Conservation (phyloP, 2,329 filamentous ascomycete species). For the Bipolaris zeicola region DNA sequence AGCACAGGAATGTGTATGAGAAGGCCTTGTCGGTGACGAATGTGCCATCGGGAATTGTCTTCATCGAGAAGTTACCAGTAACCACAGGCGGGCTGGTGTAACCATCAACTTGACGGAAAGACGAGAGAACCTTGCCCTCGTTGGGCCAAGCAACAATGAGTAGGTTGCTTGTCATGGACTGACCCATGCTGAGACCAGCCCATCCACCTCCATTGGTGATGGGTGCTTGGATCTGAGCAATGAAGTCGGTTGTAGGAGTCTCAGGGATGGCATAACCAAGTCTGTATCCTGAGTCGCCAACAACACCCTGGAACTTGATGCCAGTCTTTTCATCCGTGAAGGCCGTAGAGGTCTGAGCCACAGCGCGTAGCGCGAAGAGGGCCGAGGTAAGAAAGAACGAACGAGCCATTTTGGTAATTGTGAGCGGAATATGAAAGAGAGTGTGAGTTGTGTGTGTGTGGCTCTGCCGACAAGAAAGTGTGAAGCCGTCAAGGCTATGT, state of each 20-base stretch:
- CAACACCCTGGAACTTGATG: slow-evolving; percentile 41
- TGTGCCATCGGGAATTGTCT: slow-evolving; percentile 58
- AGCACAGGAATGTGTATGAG: slow-evolving; percentile 62
- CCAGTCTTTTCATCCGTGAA: slow-evolving; percentile 43
- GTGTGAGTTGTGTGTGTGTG: slow-evolving; percentile 24
- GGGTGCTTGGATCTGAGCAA: slow-evolving; percentile 56
- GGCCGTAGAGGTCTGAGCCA: slow-evolving; percentile 32
- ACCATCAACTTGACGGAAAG: slow-evolving; percentile 54
- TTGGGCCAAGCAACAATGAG: slow-evolving; percentile 62
- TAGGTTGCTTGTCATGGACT: slow-evolving; percentile 56
- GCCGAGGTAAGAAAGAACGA: slow-evolving; percentile 36
- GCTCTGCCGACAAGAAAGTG: slow-evolving; percentile 35
- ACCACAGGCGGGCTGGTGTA: slow-evolving; percentile 57
- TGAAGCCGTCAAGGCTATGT: slow-evolving; percentile 44
- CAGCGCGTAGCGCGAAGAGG: slow-evolving; percentile 31
- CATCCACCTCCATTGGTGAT: slow-evolving; percentile 57
- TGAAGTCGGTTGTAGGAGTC: slow-evolving; percentile 57
- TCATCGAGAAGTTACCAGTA: slow-evolving; percentile 50
- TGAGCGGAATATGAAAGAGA: slow-evolving; percentile 6
- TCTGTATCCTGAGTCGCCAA: slow-evolving; percentile 50
- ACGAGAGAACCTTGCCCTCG: slow-evolving; percentile 54
- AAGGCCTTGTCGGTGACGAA: slow-evolving; percentile 60
- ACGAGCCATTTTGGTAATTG: slow-evolving; percentile 31
- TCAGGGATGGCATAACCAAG: slow-evolving; percentile 61
- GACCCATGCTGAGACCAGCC: slow-evolving; percentile 57